These are phyloP conservation scores for Gilbertella persicaria DNA, from an alignment of 371 early-diverging fungal genomes.

Conservation along the genomic window DNA sequence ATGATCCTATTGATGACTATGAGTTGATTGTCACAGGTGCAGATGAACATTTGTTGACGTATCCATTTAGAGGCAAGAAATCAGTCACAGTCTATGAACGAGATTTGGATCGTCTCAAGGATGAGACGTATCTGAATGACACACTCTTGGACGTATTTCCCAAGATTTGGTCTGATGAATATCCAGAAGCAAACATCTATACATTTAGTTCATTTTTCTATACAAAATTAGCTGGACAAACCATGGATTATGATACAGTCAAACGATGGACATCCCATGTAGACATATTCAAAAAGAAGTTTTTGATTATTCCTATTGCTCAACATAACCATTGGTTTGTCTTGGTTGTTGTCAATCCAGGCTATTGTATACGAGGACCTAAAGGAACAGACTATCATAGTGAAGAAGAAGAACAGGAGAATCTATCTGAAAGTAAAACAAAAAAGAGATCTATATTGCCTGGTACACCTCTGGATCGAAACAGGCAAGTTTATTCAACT, in stretches of 20 bases:
- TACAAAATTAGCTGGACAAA: constrained; percentile 2
- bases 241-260: constrained; percentile 6
- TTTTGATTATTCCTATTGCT: constrained; percentile 18
- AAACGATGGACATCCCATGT: constrained; percentile 15
- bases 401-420: background rate
- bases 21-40: constrained; percentile 2
- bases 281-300: constrained; percentile 21
- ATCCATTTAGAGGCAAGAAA: constrained; percentile 14
- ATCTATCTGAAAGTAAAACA: background rate
- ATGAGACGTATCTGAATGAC: constrained; percentile 21
- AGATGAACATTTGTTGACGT: constrained; percentile 14
- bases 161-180: constrained; percentile 18
- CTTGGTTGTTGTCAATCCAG: constrained; percentile 14
- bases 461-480: constrained; percentile 1
- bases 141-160: constrained; percentile 23
- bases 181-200: constrained; percentile 3
- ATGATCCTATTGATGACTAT: constrained; percentile 14
- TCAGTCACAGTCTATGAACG: constrained; percentile 8
- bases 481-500: constrained; percentile 1
- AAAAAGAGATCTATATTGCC: background rate
- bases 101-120: constrained; percentile 10
- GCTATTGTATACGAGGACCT: constrained; percentile 1
- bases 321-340: constrained; percentile 25
- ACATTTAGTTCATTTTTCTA: constrained; percentile 24
- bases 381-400: background rate